Evolutionary conservation across 1,284 basidiomycete genomes (phyloP), one percentile per base, ranked within the genome.

Genomic region (Exobasidium rhododendri): DNA sequence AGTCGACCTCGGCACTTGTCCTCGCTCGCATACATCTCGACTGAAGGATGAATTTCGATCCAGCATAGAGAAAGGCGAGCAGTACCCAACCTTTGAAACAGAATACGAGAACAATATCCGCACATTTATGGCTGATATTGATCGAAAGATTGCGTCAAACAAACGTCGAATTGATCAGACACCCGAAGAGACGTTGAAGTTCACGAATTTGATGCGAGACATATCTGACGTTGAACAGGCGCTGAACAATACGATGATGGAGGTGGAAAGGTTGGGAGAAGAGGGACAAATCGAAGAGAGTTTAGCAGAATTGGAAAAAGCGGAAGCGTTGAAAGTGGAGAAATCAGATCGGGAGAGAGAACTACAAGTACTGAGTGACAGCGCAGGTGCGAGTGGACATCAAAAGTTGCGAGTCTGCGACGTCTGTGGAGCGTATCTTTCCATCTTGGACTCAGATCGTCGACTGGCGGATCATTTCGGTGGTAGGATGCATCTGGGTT

Each of bases 381-480:
- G 93, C 45, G 94, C 94, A 55, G 96, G 96, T 65, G 96, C 96
- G 1, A 96, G 92, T 63, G 96, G 96, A 28, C 94, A 98, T 83
- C 96, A 99, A 82, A 98, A 98, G 83, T 84, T 99, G 74, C 88
- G 96, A 68, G 96, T 99, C 28, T 98, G 96, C 83, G 96, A 99
- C 83, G 94, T 97, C 44, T 99, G 96, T 81, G 96, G 96, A 77
- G 96, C 96, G 22, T 98, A 98, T 83, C 85, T 99, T 51, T 96
- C 92, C 32, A 92, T 98, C 30, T 85, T 98, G 63, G 96, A 99
- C 82, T 97, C 94, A 66, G 96, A 99, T 83, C 88, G 96, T 80
- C 92, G 96, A 81, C 84, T 99, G 67, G 96, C 96, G 56, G 96
- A 99, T 83, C 96, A 99, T 82, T 99, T 99, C 83, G 96, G 96